Base-by-base conservation (phyloP, 345 rosid species). In the Hirschfeldia incana region DNA sequence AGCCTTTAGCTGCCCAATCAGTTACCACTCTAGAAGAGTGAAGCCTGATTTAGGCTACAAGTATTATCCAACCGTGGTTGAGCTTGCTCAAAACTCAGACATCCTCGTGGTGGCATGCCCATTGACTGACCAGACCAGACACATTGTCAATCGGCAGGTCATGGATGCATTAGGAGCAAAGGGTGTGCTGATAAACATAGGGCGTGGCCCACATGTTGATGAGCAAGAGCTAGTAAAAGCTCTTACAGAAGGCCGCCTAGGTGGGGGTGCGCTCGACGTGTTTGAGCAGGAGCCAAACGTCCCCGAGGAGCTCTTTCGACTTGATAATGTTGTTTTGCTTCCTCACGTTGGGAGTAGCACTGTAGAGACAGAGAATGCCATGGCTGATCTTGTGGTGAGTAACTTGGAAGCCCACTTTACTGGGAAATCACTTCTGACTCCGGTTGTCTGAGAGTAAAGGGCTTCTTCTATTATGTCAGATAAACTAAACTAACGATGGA, bases 271-370 rank as follows among this genome's bases (percentile, higher is more conserved):
- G 36, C 84, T 90, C 1, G 94, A 87, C 65, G 91, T 87, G 9
- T 89, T 77, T 78, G 87, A 88, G 73, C 71, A 86, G 9, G 94
- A 90, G 76, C 94, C 90, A 11, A 60, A 85, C 8, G 90, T 86
- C n/a, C 92, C 94, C 0, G 85, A 88, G 68, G 78, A 85, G 77
- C 87, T 92, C 60, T 85, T 84, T 42, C 73, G 72, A 73, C 89
- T 90, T 28, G 84, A 84, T n/a, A 92, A 88, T 70, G 90, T 87
- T 27, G 89, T 92, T 46, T 88, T 90, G 10, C 77, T 81, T 79
- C 92, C 94, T 62, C 97, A 90, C 29, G 86, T 87, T 8, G 97
- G 90, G 69, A 87, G 87, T 76, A 91, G 65, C 75, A 87, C 88
- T 2, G 83, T 82, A 59, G 89, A 86, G 74, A 84, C 89, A 57